Evolutionary conservation across 75 land plant species (phyloP), one percentile per base, ranked within the genome.

Genomic region (Pinus taeda): DNA sequence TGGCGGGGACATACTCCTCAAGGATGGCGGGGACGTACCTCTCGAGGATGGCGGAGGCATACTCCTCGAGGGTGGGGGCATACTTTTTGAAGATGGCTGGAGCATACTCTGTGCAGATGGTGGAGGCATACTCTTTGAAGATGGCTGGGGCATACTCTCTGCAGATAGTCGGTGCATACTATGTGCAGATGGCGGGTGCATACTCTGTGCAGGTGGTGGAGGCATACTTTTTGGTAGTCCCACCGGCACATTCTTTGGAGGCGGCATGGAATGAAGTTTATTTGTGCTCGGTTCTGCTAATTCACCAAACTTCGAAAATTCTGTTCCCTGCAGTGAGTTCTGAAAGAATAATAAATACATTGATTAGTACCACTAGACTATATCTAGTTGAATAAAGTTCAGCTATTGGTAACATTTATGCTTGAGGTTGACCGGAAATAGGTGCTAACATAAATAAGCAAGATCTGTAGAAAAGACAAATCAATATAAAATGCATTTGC

Each of bases 221-320:
- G 91, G 81, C 76, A 78, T 74, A 74, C 67, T 86, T 77, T 76
- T 85, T 20, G 86, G 76, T 22, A 73, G 39, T 20, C 73, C 75
- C 71, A 60, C 60, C 0, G 79, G 71, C 56, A 84, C 60, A 79
- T 79, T 85, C 76, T 65, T 83, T 55, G 93, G 86, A 78, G 86
- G 82, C 33, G 84, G 90, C 90, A 85, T 81, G 13, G 69, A 55
- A 36, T 82, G 81, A 57, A 78, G 20, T 61, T 63, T 73, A 60
- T 76, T 84, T 37, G 53, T 74, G 45, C 30, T 69, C 21, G 30
- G 15, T 55, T 78, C 76, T 77, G 61, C 57, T 45, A 69, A 57
- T 57, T 65, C 70, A 78, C 74, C 73, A 77, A 80, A 78, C 73
- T 78, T 81, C 59, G n/a, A 69, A 74, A 75, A 24, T 74, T 83